Conservation (phyloP, 1,284 basidiomycete genomes). For the Schizophyllum amplum region DNA sequence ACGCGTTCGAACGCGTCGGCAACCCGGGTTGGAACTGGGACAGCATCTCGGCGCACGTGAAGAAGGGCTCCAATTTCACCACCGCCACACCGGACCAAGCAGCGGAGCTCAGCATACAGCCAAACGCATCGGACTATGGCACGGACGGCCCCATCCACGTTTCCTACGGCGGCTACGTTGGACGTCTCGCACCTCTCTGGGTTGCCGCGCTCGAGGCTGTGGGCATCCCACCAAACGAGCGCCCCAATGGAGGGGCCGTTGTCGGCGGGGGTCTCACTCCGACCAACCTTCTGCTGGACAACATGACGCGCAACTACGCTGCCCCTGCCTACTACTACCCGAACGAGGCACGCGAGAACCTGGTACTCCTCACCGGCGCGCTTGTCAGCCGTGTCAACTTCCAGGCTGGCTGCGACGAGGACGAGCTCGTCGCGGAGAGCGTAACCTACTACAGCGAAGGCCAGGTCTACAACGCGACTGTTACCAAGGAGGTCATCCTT, state of each 20-base stretch:
- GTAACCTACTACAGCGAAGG: conserved; percentile 1
- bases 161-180: conserved; percentile 9
- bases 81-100: not conserved
- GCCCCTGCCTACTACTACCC: conserved; percentile 11
- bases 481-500: conserved; percentile 5
- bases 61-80: conserved; percentile 9
- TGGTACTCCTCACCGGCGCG: conserved; percentile 7
- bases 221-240: conserved; percentile 7
- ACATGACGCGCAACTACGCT: conserved; percentile 8
- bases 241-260: conserved; percentile 8
- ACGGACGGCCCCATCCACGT: conserved; percentile 7
- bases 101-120: not conserved
- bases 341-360: conserved; percentile 7
- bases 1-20: conserved; percentile 7
- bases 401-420: not conserved
- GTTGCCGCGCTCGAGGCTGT: conserved; percentile 4
- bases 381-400: conserved; percentile 5
- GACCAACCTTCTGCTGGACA: conserved; percentile 1
- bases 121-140: not conserved
- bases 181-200: conserved; percentile 8
- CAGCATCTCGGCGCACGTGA: conserved; percentile 11
- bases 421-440: not conserved
- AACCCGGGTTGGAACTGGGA: conserved; percentile 11
- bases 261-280: conserved; percentile 10
- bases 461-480: not conserved